Evolutionary conservation across 768 basidiomycete genomes (phyloP), one percentile per base, ranked within the genome.

Genomic region (Lactifluus hygrophoroides): DNA sequence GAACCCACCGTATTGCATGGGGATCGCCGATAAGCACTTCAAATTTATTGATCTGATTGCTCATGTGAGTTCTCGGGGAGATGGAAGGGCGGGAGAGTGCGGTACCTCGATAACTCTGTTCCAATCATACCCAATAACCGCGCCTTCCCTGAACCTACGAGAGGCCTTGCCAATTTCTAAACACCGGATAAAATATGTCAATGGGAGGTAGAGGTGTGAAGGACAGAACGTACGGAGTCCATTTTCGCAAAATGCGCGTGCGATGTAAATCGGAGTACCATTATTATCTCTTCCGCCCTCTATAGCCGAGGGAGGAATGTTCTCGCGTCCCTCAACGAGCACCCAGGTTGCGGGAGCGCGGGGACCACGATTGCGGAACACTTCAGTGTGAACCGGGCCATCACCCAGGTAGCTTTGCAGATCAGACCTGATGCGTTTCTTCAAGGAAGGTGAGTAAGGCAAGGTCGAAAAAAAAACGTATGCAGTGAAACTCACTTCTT

Each of bases 1-100:
- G 60, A 0, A 85, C 81, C 87, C 87, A 90, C 49, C 64, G 74
- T 53, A 90, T 68, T 23, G 75, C 83, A 3, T 67, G 69, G 62
- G 74, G 71, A 65, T 88, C 74, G 1, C 84, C 87, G 17, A 88
- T 72, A n/a, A 90, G 82, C 46, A 89, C 77, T 66, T 90, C 87
- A 64, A 81, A 89, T 34, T 73, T 75, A 28, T 75, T 78, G 34
- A 83, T 35, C 86, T 88, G 53, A 34, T 25, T 23, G n/a, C 9
- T 14, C 13, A 49, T 46, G 30, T 49, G 53, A 62, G 60, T 48
- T n/a, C 21, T 54, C 30, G 34, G 42, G 16, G 46, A 9, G 5
- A 21, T 30, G 35, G 50, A 37, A 32, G n/a, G 21, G 9, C 5
- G 35, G 21, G 37, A n/a, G 5, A 13, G 6, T 37, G 16, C 65